Conservation (phyloP, 768 basidiomycete species). For the Filobasidium wieringae region DNA sequence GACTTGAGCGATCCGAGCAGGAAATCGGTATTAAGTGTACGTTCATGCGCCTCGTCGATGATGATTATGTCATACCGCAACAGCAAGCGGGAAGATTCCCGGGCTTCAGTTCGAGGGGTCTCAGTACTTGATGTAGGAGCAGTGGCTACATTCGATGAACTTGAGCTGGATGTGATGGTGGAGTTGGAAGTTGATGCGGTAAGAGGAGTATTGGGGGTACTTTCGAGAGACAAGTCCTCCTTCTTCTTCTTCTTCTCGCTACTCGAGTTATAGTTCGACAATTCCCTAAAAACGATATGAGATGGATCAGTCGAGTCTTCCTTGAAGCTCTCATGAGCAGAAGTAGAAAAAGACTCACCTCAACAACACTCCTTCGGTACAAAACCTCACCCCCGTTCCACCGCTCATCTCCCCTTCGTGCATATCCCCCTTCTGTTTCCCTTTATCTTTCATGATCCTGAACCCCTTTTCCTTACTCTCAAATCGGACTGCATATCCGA, state of each 20-base stretch:
- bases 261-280: too few relatives aligned
- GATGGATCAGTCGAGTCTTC: too few relatives aligned
- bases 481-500: constrained; percentile 37
- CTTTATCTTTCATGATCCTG: background rate
- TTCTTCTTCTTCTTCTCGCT: too few relatives aligned
- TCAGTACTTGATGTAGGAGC: constrained; percentile 4
- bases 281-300: too few relatives aligned
- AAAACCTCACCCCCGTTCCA: constrained; percentile 27
- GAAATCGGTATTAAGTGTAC: constrained; percentile 85
- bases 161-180: background rate
- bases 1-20: constrained; percentile 79
- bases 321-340: too few relatives aligned
- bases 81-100: constrained; percentile 42
- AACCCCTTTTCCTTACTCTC: constrained; percentile 22
- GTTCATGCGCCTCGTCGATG: constrained; percentile 94
- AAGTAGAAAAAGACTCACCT: constrained; percentile 21
- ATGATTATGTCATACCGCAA: constrained; percentile 75
- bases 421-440: background rate
- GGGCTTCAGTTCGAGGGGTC: constrained; percentile 22
- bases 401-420: constrained; percentile 3
- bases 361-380: constrained; percentile 37
- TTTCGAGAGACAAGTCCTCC: too few relatives aligned
- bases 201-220: background rate
- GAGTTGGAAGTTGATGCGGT: background rate
- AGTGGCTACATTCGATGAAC: too few relatives aligned